Percentiles rank a stretch among this genome's conserved stretches.
These are phyloP conservation scores for Calocybe indica DNA, from an alignment of 768 basidiomycete species.

Conservation along the genomic window DNA sequence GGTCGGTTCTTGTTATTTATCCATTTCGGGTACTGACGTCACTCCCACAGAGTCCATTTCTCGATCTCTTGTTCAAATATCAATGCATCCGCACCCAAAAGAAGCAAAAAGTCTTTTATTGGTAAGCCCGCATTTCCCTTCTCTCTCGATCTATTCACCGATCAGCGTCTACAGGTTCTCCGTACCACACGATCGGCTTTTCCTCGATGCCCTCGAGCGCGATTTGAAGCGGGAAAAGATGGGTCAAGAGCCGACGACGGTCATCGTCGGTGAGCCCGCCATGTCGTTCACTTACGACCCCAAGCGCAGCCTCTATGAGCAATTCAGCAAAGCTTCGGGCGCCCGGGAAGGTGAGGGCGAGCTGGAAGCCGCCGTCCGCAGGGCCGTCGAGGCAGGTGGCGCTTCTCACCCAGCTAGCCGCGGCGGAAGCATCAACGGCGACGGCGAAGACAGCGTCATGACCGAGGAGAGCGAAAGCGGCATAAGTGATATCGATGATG, in stretches of 20 bases:
- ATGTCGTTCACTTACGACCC: constrained; percentile 86
- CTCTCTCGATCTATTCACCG: neutral
- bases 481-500: constrained; percentile 16
- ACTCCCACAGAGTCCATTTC: constrained; percentile 72
- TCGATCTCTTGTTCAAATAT: constrained; percentile 92
- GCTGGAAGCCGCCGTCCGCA: constrained; percentile 27
- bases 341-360: constrained; percentile 36
- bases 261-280: constrained; percentile 71
- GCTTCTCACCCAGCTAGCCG: neutral
- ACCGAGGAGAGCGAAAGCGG: constrained; percentile 19
- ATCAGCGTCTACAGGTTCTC: constrained; percentile 64
- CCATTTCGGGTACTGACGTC: too few relatives aligned
- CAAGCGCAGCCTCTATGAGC: constrained; percentile 81
- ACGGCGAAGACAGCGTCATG: constrained; percentile 13
- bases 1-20: constrained; percentile 34
- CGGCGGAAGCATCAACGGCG: constrained; percentile 7
- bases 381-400: constrained; percentile 23
- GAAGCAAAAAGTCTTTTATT: constrained; percentile 99
- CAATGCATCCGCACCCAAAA: constrained; percentile 97
- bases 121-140: constrained; percentile 42
- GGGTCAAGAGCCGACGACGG: constrained; percentile 80
- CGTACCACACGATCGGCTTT: constrained; percentile 93
- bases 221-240: constrained; percentile 95
- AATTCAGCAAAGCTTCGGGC: constrained; percentile 55
- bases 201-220: constrained; percentile 93